Percentiles rank a stretch among this genome's conserved stretches.
Conservation (phyloP, 805 yeast genomes). For the Danielozyma ontarioensis region DNA sequence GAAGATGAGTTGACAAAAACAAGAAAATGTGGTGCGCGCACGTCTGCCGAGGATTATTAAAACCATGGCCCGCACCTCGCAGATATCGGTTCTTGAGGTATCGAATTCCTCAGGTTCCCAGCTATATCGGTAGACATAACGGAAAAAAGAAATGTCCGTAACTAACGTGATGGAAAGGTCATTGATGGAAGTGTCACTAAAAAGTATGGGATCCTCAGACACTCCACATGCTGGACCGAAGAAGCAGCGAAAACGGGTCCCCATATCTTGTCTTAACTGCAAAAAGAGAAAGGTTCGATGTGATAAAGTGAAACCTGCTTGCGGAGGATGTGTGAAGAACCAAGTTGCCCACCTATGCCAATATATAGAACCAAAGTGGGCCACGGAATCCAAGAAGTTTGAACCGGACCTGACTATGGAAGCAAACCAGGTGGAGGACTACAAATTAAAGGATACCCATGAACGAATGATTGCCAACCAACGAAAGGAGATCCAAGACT, state of each 20-base stretch:
- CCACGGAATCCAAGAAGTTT: constrained; percentile 3
- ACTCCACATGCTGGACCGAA: too few species aligned
- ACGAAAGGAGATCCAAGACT: constrained; percentile 26
- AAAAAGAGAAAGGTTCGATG: constrained; percentile 39
- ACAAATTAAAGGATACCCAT: constrained; percentile 9
- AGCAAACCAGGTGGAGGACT: constrained; percentile 12
- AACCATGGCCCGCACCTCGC: too few species aligned
- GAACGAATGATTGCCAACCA: constrained; percentile 22
- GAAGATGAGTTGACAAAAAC: too few species aligned
- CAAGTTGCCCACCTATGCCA: constrained; percentile 37
- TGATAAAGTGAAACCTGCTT: constrained; percentile 36
- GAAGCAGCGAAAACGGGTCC: constrained; percentile 30
- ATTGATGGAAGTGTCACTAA: too few species aligned
- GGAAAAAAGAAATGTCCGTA: too few species aligned
- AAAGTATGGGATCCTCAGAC: too few species aligned
- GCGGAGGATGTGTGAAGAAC: constrained; percentile 37
- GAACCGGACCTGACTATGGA: background rate
- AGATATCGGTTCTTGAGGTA: background rate
- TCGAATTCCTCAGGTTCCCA: too few species aligned
- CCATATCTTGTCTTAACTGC: constrained; percentile 37
- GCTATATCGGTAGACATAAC: too few species aligned
- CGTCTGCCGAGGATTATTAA: too few species aligned
- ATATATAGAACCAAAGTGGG: constrained; percentile 38
- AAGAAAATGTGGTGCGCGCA: background rate
- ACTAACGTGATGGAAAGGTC: too few species aligned